Evolutionary conservation across 352 stramenopile genomes (phyloP), one percentile per base, ranked within the genome.

Genomic region (Pythium aristosporum): DNA sequence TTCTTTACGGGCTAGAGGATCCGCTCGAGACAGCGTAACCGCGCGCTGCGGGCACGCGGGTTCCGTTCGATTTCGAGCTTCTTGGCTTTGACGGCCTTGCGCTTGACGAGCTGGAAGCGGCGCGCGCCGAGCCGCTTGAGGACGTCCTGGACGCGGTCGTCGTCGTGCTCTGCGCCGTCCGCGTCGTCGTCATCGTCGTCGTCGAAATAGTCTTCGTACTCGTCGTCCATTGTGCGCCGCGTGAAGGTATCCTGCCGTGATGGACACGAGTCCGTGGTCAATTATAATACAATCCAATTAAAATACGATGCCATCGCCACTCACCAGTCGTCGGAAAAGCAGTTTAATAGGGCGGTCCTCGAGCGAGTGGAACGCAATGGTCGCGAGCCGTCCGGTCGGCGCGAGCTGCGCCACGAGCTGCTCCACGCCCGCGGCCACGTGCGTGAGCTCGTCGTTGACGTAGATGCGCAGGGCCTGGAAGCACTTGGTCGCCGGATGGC

Each of bases 361-460:
- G 16, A 94, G 72, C 7, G 85, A 94, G 73, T 94, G 85, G 61
- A 94, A 94, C 49, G 85, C 85, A 57, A 94, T 94, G 9, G 85
- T 89, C 20, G 77, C 81, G n/a, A 94, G 73, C 49, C 82, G 72
- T 48, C 81, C 83, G 34, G 72, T 67, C 9, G 73, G 80, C 11
- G 83, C 75, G 37, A 94, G 67, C 28, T 82, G 74, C 48, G 75
- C 72, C 16, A 76, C 68, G 23, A 94, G 77, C 34, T 77, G 58
- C 21, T 80, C 74, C 13, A 94, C 70, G 0, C 82, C 85, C 25
- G 61, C 70, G 44, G 84, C 64, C 15, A 92, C 79, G 54, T 94
- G 85, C 15, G 79, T 61, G 32, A 94, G 80, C 60, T 94, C 85
- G 49, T 91, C 76, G 47, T 94, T 94, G 44, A 94, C 85, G 61